These are phyloP conservation scores for Penicillium desertorum DNA, from an alignment of 495 filamentous ascomycete species.

Conservation along the genomic window DNA sequence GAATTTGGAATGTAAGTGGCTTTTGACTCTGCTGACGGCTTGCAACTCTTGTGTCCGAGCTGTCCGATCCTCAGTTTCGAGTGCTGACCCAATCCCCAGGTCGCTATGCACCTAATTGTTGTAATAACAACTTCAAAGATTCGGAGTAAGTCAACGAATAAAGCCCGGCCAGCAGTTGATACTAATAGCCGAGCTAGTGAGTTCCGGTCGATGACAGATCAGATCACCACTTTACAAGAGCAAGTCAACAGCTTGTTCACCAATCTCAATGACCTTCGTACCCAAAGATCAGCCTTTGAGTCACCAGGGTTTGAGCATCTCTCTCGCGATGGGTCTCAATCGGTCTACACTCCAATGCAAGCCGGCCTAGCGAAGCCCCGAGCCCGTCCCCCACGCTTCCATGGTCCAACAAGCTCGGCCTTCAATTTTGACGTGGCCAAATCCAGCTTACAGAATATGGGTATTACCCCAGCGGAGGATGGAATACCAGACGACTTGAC, in stretches of 20 bases:
- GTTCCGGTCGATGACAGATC: slow-evolving; percentile 72
- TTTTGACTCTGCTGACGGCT: not conserved
- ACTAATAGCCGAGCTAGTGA: slow-evolving; percentile 50
- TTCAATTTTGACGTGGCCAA: slow-evolving; percentile 88
- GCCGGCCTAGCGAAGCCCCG: slow-evolving; percentile 37
- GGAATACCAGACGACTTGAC: slow-evolving; percentile 56
- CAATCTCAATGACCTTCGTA: slow-evolving; percentile 64
- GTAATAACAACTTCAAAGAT: slow-evolving; percentile 76
- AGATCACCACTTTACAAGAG: slow-evolving; percentile 74
- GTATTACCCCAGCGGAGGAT: slow-evolving; percentile 60
- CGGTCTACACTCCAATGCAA: slow-evolving; percentile 38
- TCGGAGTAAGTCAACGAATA: slow-evolving; percentile 55
- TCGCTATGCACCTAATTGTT: slow-evolving; percentile 90
- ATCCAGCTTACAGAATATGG: slow-evolving; percentile 85
- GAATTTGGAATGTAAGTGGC: slow-evolving; percentile 66
- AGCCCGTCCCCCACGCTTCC: slow-evolving; percentile 63
- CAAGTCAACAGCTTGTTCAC: slow-evolving; percentile 76
- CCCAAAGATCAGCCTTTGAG: slow-evolving; percentile 38
- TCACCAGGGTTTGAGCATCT: slow-evolving; percentile 40
- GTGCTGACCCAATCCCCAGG: slow-evolving; percentile 26
- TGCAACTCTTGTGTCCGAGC: not conserved
- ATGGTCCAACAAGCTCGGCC: slow-evolving; percentile 80
- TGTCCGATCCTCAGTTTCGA: not conserved
- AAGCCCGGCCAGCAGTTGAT: not conserved
- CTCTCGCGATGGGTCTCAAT: slow-evolving; percentile 40